Evolutionary conservation across 163 green algal species (phyloP).

Genomic region (Picocystis sp.): DNA sequence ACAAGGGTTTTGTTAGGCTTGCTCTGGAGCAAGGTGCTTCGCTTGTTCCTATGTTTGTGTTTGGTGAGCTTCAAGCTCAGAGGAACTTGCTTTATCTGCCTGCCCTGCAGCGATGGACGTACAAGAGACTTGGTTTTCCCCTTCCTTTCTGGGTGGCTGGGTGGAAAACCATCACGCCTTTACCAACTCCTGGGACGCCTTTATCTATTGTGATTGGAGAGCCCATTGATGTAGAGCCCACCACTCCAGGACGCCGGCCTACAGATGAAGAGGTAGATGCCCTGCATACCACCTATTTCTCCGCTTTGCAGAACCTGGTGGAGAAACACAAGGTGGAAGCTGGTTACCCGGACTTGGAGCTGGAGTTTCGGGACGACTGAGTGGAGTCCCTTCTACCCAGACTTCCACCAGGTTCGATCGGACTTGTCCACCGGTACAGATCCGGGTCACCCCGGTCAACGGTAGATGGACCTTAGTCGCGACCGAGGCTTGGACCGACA

Average conservation of each 20-base stretch:
- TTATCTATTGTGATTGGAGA: conserved; percentile 45
- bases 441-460: too few species aligned
- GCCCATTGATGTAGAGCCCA: conserved; percentile 22
- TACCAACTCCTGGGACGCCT: conserved; percentile 24
- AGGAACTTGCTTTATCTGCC: conserved; percentile 46
- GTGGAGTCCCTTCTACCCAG: too few species aligned
- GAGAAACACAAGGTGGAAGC: conserved; percentile 18
- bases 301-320: conserved; percentile 30
- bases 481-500: too few species aligned
- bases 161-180: conserved; percentile 36
- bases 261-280: conserved; percentile 22
- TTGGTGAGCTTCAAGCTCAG: conserved; percentile 51
- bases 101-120: conserved; percentile 40
- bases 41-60: conserved; percentile 60
- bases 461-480: too few species aligned
- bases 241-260: conserved; percentile 1
- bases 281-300: conserved; percentile 44
- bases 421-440: too few species aligned
- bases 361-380: too few species aligned
- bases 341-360: too few species aligned
- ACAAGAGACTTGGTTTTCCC: conserved; percentile 59
- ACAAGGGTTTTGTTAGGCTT: conserved; percentile 31
- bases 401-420: too few species aligned
- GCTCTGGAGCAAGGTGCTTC: conserved; percentile 48
- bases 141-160: conserved; percentile 48